These are phyloP conservation scores for Silene conica DNA, from an alignment of 148 eudicot genomes.

Conservation along the genomic window DNA sequence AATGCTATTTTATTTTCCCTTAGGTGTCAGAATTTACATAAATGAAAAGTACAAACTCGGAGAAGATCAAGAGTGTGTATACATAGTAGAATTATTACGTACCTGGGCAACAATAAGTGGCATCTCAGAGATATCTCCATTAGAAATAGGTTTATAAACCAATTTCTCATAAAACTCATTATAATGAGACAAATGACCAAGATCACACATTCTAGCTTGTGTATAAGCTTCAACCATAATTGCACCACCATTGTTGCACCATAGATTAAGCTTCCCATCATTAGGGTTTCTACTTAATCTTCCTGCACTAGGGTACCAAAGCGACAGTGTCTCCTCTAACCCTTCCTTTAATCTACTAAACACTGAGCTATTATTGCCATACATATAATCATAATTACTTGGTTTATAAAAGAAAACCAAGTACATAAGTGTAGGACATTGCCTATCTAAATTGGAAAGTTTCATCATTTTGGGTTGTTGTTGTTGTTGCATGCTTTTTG, in stretches of 20 bases:
- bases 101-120: slow-evolving; percentile 37
- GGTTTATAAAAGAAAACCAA: slow-evolving; percentile 30
- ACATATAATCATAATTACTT: background rate
- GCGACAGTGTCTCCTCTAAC: slow-evolving; percentile 30
- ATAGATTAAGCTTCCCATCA: slow-evolving; percentile 33
- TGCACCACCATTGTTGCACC: slow-evolving; percentile 37
- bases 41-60: too few relatives aligned
- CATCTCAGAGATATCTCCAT: slow-evolving; percentile 26
- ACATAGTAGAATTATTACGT: background rate
- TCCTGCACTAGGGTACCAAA: slow-evolving; percentile 30
- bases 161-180: slow-evolving; percentile 29
- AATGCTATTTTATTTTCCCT: too few relatives aligned
- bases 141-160: slow-evolving; percentile 30
- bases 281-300: slow-evolving; percentile 31
- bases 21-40: too few relatives aligned
- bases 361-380: slow-evolving; percentile 8
- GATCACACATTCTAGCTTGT: slow-evolving; percentile 19
- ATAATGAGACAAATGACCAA: slow-evolving; percentile 22
- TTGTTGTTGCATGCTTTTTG: slow-evolving; percentile 26
- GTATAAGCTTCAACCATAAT: slow-evolving; percentile 32
- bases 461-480: slow-evolving; percentile 23
- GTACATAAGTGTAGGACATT: slow-evolving; percentile 38
- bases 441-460: slow-evolving; percentile 36
- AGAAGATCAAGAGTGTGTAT: too few relatives aligned
- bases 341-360: slow-evolving; percentile 21